Evolutionary conservation across 139 green algal genomes (phyloP).

Genomic region (Chlorella vulgaris): DNA sequence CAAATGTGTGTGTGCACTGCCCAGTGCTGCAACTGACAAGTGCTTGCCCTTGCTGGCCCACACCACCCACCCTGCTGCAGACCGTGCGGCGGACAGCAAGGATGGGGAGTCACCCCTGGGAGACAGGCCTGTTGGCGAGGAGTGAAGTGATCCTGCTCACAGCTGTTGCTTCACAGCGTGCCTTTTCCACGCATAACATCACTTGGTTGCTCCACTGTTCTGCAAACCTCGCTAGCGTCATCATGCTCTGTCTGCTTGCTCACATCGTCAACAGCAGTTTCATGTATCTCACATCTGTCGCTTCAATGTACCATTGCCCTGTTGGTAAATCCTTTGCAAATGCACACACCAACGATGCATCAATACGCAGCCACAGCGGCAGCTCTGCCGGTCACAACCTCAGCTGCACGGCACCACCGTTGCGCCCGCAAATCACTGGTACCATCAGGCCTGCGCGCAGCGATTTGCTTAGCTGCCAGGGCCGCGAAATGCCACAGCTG

Average conservation of each 20-base stretch:
- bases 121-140: neutral
- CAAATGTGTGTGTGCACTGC: no score
- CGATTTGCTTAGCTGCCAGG: neutral
- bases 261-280: neutral
- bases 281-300: no score
- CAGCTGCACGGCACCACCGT: conserved; percentile 22
- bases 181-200: neutral
- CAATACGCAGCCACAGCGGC: neutral
- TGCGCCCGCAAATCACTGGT: neutral
- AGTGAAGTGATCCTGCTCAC: neutral
- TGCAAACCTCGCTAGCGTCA: neutral
- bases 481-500: conserved; percentile 1
- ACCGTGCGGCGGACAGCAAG: neutral
- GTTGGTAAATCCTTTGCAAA: neutral
- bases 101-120: conserved; percentile 4
- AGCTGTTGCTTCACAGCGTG: neutral
- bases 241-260: no score
- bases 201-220: neutral
- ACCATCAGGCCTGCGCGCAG: neutral
- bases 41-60: neutral
- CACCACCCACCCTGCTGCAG: no score
- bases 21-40: no score
- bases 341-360: neutral
- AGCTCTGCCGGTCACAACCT: neutral
- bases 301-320: no score